A percentile compares a stretch with the other conserved stretches of the same genome.
phyloP scores from a whole-genome alignment of 2,329 filamentous ascomycete species.

The Dactylonectria estremocensis region DNA sequence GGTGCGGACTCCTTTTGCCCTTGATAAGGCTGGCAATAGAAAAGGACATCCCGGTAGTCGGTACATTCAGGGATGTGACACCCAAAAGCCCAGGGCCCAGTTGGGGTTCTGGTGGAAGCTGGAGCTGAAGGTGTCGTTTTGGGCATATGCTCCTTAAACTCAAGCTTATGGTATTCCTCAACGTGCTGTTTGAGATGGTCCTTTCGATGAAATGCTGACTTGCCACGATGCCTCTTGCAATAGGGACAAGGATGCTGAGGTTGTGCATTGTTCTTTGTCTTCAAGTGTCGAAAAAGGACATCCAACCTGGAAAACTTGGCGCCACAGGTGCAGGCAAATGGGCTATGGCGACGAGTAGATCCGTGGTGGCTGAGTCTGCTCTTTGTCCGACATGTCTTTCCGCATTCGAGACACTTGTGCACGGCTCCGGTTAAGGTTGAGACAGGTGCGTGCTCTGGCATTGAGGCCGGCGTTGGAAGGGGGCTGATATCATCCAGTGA shows the following conservation, averaged over 20 bases:
- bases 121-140: not conserved
- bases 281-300: conserved; percentile 8
- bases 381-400: not conserved
- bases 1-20: not conserved
- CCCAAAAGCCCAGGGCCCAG: too few species aligned
- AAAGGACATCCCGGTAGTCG: not conserved
- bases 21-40: not conserved
- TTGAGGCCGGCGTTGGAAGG: not conserved
- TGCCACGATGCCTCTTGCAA: not conserved
- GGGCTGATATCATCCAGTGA: not conserved
- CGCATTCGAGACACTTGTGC: not conserved
- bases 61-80: not conserved
- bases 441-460: not conserved
- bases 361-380: accelerated
- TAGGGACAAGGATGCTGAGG: conserved; percentile 5
- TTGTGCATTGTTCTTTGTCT: not conserved
- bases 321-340: conserved; percentile 4
- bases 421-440: not conserved
- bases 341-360: not conserved
- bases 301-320: not conserved
- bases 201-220: conserved; percentile 4
- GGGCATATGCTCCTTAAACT: not conserved
- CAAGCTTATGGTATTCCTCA: not conserved
- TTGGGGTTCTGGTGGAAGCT: too few species aligned
- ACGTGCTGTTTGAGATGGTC: conserved; percentile 18